Conservation (phyloP, 495 filamentous ascomycete genomes). For the Podospora tetraspora region DNA sequence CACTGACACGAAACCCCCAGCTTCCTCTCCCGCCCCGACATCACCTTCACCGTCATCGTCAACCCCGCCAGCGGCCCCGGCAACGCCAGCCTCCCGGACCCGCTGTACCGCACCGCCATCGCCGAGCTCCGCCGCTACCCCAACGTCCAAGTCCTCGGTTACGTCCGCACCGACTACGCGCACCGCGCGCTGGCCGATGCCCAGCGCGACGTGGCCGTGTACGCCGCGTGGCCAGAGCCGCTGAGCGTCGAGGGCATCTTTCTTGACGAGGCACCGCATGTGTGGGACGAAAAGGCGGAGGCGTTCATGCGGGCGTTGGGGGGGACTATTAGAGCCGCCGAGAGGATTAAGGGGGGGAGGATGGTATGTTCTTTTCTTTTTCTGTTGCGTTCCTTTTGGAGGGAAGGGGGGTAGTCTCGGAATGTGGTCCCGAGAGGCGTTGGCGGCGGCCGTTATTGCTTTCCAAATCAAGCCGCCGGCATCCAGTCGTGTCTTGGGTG, state of each 20-base stretch:
- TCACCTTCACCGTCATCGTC: constrained; percentile 39
- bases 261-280: background rate
- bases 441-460: too few relatives aligned
- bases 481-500: background rate
- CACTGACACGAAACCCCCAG: background rate
- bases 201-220: background rate
- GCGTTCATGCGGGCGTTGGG: background rate
- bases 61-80: constrained; percentile 33
- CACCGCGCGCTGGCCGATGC: background rate
- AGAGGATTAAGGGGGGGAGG: background rate
- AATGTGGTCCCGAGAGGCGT: background rate
- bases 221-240: background rate
- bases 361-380: background rate
- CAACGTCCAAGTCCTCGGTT: background rate
- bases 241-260: background rate
- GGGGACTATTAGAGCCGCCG: background rate
- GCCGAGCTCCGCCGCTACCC: background rate
- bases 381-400: background rate
- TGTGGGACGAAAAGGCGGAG: background rate
- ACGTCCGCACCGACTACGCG: background rate
- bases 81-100: background rate
- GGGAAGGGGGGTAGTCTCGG: too few relatives aligned
- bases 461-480: too few relatives aligned
- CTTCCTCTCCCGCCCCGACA: constrained; percentile 29
- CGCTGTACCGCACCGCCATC: background rate